These are phyloP conservation scores for Mycena chlorophos DNA, from an alignment of 768 basidiomycete genomes.

Conservation along the genomic window DNA sequence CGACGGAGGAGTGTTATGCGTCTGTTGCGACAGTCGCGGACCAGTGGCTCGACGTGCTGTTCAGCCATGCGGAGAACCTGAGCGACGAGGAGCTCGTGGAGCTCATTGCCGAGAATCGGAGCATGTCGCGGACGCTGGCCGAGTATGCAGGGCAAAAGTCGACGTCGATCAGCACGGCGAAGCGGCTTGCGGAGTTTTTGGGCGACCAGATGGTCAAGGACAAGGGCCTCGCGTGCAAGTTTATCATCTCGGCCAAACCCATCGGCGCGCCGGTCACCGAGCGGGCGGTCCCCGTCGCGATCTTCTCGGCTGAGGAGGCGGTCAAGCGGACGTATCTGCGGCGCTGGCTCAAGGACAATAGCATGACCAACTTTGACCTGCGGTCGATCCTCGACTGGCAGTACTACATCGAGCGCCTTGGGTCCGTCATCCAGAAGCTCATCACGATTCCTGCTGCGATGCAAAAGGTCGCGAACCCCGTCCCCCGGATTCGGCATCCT, in stretches of 20 bases:
- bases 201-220: slow-evolving; percentile 99
- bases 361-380: slow-evolving; percentile 83
- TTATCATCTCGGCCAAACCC: slow-evolving; percentile 96
- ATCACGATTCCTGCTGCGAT: slow-evolving; percentile 99
- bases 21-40: slow-evolving; percentile 92
- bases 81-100: slow-evolving; percentile 93
- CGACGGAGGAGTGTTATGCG: slow-evolving; percentile 93
- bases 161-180: slow-evolving; percentile 96
- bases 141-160: slow-evolving; percentile 98
- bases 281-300: slow-evolving; percentile 93
- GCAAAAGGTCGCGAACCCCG: slow-evolving; percentile 96
- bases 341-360: slow-evolving; percentile 95
- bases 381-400: slow-evolving; percentile 96
- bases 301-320: slow-evolving; percentile 93
- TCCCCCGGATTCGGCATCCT: slow-evolving; percentile 92
- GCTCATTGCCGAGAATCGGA: slow-evolving; percentile 96
- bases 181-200: slow-evolving; percentile 91
- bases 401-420: slow-evolving; percentile 96
- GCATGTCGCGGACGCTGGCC: slow-evolving; percentile 94
- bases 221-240: slow-evolving; percentile 97
- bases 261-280: slow-evolving; percentile 94
- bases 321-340: slow-evolving; percentile 89
- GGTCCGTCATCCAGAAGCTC: slow-evolving; percentile 97
- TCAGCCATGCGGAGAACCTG: slow-evolving; percentile 79
- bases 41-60: slow-evolving; percentile 96